phyloP scores from a whole-genome alignment of 2,329 filamentous ascomycete species.

The Biscogniauxia marginata region DNA sequence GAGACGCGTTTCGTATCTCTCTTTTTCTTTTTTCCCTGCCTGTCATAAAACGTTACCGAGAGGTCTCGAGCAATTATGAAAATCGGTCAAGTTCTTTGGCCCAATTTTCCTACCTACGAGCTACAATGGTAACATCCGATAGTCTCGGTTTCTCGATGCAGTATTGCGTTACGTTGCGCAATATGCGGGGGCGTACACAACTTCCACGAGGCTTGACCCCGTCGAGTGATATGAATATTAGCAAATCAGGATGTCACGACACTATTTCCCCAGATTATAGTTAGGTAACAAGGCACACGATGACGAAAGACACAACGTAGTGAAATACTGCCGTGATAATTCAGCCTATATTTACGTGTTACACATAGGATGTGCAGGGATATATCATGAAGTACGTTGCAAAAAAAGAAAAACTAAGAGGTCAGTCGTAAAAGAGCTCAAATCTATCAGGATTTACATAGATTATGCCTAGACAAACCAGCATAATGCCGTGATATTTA shows the following conservation, averaged over 20 bases:
- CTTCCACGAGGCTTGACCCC: neutral
- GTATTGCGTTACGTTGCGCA: conserved; percentile 2
- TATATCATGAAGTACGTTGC: neutral
- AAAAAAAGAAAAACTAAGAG: neutral
- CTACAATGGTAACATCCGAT: conserved; percentile 16
- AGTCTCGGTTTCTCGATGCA: conserved; percentile 14
- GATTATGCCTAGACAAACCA: neutral
- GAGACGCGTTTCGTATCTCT: conserved; percentile 12
- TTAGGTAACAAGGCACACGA: neutral
- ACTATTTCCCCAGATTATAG: neutral
- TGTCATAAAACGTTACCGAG: conserved; percentile 8
- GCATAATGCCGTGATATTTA: neutral
- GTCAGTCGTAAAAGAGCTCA: neutral
- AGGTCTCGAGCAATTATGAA: neutral
- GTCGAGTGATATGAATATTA: neutral
- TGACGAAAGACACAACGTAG: neutral
- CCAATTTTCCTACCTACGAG: conserved; percentile 11
- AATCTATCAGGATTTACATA: neutral
- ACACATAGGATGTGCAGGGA: neutral
- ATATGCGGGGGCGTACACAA: neutral
- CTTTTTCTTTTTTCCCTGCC: conserved; percentile 7
- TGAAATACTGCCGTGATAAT: neutral
- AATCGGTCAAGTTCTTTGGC: conserved; percentile 1
- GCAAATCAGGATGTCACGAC: neutral
- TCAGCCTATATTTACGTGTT: neutral